These are phyloP conservation scores for Chenopodium formosanum DNA, from an alignment of 148 eudicot genomes.

Conservation along the genomic window DNA sequence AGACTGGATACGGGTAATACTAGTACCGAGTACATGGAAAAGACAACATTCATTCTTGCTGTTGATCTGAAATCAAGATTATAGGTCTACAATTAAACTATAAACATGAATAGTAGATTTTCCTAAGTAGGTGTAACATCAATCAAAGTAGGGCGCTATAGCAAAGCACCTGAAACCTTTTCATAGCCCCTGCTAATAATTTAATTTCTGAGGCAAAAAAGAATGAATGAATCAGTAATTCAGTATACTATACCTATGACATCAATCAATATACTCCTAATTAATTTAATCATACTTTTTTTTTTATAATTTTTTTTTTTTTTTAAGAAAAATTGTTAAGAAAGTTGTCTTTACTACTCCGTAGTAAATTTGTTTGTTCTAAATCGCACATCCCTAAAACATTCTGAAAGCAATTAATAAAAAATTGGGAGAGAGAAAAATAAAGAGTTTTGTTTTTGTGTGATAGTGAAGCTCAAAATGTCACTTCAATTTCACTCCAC, in stretches of 20 bases:
- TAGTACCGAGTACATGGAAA: not conserved
- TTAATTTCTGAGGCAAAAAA: not conserved
- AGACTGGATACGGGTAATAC: no score
- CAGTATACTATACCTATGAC: not conserved
- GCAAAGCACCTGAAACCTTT: not conserved
- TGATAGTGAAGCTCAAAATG: conserved; percentile 26
- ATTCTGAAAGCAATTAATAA: conserved; percentile 21
- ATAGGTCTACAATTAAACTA: not conserved
- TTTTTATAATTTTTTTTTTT: not conserved
- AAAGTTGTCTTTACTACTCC: conserved; percentile 6
- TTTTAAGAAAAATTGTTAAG: not conserved
- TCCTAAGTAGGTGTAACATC: not conserved
- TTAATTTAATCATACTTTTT: no score
- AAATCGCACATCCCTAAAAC: conserved; percentile 18
- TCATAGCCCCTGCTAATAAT: not conserved
- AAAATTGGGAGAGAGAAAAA: no score
- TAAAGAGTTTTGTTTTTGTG: not conserved
- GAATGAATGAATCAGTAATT: not conserved
- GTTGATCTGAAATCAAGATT: not conserved
- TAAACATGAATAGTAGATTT: no score
- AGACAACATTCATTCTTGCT: not conserved
- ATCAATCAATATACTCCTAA: not conserved
- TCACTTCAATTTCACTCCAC: conserved; percentile 50
- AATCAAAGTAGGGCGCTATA: not conserved
- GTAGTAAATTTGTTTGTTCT: not conserved